These are phyloP conservation scores for Xylariaceae sp. DNA, from an alignment of 2,329 filamentous ascomycete species.

Conservation along the genomic window DNA sequence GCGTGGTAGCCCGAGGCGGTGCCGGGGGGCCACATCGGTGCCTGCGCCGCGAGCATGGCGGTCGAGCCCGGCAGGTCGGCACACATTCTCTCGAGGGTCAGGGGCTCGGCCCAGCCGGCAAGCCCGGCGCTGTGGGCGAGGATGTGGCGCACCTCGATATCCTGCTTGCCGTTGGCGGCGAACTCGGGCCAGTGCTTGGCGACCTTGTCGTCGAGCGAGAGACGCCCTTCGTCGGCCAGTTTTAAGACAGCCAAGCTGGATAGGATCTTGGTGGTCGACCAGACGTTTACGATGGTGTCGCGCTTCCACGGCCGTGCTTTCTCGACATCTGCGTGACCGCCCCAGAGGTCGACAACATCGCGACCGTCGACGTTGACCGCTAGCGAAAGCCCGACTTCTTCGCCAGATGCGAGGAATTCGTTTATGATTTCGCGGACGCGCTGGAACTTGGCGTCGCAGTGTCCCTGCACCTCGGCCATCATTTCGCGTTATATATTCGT, in stretches of 20 bases:
- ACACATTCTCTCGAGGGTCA: background rate
- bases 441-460: conserved; percentile 22
- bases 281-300: conserved; percentile 34
- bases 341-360: conserved; percentile 38
- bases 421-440: conserved; percentile 31
- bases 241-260: conserved; percentile 32
- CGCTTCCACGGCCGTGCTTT: conserved; percentile 29
- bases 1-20: background rate
- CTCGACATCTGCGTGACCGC: conserved; percentile 29
- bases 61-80: background rate
- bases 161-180: conserved; percentile 32
- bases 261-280: conserved; percentile 35
- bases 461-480: conserved; percentile 29
- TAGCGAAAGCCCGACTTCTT: conserved; percentile 39
- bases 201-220: conserved; percentile 33
- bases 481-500: background rate
- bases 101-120: background rate
- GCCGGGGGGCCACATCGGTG: background rate
- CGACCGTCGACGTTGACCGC: conserved; percentile 34
- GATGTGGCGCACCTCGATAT: conserved; percentile 34
- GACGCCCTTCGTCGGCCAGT: conserved; percentile 32
- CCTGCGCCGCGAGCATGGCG: background rate
- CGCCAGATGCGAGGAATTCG: conserved; percentile 19
- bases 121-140: conserved; percentile 32
- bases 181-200: conserved; percentile 42